Conservation (phyloP, 1,139 yeast genomes). For the Hyphopichia pseudoburtonii region DNA sequence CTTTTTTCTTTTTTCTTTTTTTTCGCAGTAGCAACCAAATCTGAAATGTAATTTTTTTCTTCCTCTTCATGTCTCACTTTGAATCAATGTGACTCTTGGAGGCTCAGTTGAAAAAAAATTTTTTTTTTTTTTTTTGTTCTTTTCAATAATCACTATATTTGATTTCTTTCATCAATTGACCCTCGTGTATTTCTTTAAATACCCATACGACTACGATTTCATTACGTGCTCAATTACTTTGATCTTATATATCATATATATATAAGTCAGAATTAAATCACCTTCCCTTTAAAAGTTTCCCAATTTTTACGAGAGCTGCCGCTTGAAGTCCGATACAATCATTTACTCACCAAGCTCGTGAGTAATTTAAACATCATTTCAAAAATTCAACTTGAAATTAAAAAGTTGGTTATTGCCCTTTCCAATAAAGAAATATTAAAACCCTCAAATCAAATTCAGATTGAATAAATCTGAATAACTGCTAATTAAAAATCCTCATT, state of each 20-base stretch:
- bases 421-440: constrained; percentile 2
- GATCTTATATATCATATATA: constrained; percentile 1
- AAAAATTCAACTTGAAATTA: neutral
- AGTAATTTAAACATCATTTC: constrained; percentile 17
- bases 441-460: no score
- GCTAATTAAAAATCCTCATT: no score
- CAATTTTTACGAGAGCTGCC: constrained; percentile 46
- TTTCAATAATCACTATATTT: no score
- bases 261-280: constrained; percentile 6
- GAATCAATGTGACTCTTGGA: no score
- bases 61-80: neutral
- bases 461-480: no score
- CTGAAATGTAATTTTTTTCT: neutral
- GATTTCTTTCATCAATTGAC: no score
- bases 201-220: no score
- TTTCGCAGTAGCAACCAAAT: neutral
- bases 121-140: no score
- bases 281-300: constrained; percentile 5
- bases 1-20: no score
- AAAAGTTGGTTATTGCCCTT: constrained; percentile 9
- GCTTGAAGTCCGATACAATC: constrained; percentile 38
- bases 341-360: constrained; percentile 32
- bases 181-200: no score
- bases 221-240: no score
- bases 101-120: no score